Evolutionary conservation across 2,329 filamentous ascomycete genomes (phyloP), one percentile per base, ranked within the genome.

Genomic region (Alternaria consortialis): DNA sequence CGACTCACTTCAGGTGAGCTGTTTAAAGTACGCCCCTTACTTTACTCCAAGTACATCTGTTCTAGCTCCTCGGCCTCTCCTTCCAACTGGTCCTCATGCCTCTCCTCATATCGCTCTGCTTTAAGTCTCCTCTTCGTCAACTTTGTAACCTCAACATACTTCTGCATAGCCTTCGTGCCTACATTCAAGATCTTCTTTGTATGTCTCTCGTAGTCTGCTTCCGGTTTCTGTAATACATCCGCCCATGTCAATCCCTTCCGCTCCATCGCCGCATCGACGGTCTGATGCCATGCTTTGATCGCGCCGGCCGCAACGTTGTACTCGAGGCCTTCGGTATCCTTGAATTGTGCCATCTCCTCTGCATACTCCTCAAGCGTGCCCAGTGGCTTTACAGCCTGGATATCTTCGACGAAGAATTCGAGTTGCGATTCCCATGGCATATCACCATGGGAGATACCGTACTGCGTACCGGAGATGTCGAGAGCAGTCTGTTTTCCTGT

Each of bases 21-120:
- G 17, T 23, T 11, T 29, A 29, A 11, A 43, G 40, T 20, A 23
- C 40, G 25, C 40, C 15, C 40, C 12, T 12, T 25, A 8, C 15
- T 11, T 12, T 40, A 40, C 17, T 53, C 9, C 25, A 40, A 31
- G 37, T 31, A 34, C 7, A 27, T 20, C 27, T 36, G n/a, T 11
- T 36, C 53, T 47, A 61, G 29, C 43, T 37, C 42, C 29, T 39
- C n/a, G 29, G 15, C 7, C 20, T 47, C 54, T 32, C n/a, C 46
- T 20, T 39, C 50, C 11, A 47, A 12, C 17, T 43, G 29, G 4
- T 62, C 51, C 39, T 34, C 15, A 29, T 62, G 55, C 20, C 60
- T 54, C 31, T 40, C 39, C 15, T 62, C 60, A 37, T 55, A 62
- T 34, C 55, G 34, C 40, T 62, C 60, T 11, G 55, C 55, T 37